Base-by-base conservation (phyloP, 345 rosid species). In the Raphanus sativus region DNA sequence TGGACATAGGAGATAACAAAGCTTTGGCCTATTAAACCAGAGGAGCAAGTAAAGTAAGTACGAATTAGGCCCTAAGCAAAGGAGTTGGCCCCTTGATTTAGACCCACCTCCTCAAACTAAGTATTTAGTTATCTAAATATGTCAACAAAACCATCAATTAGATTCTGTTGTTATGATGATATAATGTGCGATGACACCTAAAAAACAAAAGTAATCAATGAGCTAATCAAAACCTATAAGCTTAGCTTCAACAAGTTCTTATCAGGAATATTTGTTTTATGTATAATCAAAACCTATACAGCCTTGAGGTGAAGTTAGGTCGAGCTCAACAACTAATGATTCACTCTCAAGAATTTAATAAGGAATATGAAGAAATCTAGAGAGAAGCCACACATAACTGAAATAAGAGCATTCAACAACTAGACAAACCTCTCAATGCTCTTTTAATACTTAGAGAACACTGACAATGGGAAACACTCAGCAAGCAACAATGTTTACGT, bases 291-390 rank as follows among this genome's bases (percentile, higher is more conserved):
- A n/a, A n/a, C n/a, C 34, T 69, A 55, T 54, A 74, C 52, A 79
- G 73, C 67, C 56, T 74, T 21, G 34, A 64, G 40, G 58, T 52
- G 59, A 32, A 42, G 67, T 64, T 64, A 74, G 70, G 79, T 32
- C 72, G 70, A 80, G 82, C 76, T 70, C 72, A 80, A 80, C 74
- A 74, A 75, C 79, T 69, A 80, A 75, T 80, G 75, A 73, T 75
- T 63, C 72, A 56, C 71, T 65, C 58, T 54, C 70, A 68, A 74
- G 65, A 79, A 36, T 67, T 62, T 40, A 69, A 30, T 33, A 73
- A 67, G 13, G 73, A 25, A 12, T 56, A 24, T 25, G 12, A 59
- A 48, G 65, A 52, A 55, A 61, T 25, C 13, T 58, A 73, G 50
- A 34, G 48, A 66, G 55, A 70, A 65, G 68, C 30, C 30, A 76